These are phyloP conservation scores for grape (Vitis vinifera) DNA, from an alignment of 164 flowering plant genomes.

Conservation along the genomic window DNA sequence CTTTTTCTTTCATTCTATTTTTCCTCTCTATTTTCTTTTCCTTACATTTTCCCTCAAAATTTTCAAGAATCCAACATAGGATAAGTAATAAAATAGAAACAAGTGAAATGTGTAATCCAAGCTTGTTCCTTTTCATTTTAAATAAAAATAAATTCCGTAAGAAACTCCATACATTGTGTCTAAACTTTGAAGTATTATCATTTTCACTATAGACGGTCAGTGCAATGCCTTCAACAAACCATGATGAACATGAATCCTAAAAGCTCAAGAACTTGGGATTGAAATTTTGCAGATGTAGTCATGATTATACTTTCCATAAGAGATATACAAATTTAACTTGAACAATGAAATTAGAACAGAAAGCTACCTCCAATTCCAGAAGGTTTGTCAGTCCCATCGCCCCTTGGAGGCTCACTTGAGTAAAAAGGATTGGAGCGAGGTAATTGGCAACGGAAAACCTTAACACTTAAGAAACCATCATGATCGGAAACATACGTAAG, in stretches of 20 bases:
- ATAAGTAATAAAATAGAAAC: no score
- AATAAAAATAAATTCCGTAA: not conserved
- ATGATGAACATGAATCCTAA: not conserved
- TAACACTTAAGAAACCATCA: conserved; percentile 59
- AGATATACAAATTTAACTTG: not conserved
- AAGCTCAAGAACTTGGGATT: not conserved
- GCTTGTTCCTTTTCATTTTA: not conserved
- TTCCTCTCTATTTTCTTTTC: no score
- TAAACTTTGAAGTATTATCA: not conserved
- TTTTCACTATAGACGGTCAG: not conserved
- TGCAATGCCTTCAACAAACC: not conserved
- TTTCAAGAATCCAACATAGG: no score
- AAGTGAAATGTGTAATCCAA: not conserved
- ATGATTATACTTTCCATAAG: not conserved
- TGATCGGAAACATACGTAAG: conserved; percentile 12
- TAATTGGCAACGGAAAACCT: conserved; percentile 88
- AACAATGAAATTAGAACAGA: not conserved
- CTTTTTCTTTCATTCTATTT: no score
- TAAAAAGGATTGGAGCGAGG: conserved; percentile 70
- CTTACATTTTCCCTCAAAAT: no score
- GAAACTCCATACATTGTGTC: not conserved
- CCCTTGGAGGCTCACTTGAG: conserved; percentile 62
- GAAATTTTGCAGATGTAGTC: not conserved
- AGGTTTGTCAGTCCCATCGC: conserved; percentile 55
- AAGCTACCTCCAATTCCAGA: conserved; percentile 56